Evolutionary conservation across 805 yeast species (phyloP), one percentile per base, ranked within the genome.

Genomic region (Ogataea saltuana): DNA sequence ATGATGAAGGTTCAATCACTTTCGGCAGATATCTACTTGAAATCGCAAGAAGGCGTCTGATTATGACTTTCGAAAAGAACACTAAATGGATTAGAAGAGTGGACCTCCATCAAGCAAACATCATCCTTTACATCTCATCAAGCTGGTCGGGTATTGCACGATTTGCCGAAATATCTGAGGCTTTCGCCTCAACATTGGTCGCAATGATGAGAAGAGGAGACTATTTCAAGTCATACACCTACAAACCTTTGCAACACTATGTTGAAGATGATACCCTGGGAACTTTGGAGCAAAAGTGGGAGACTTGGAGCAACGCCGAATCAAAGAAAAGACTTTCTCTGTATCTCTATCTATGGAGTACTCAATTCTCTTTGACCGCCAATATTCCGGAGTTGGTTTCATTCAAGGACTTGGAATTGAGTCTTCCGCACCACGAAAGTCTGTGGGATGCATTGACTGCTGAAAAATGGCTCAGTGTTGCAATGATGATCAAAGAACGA

Each of bases 81-180:
- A 42, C 30, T 11, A n/a, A 19, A 4, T 19, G 38, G 26, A 42
- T 42, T 17, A 23, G 45, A 26, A 13, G 12, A 12, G 27, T 42
- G n/a, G 41, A 42, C 8, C 29, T 42, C 9, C 45, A 42, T 20
- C 45, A 42, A 16, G 45, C 45, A 2, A 42, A 33, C 32, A 33
- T 31, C 11, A 42, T 42, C 17, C 18, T 42, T 9, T 42, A 42
- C 26, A 36, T 42, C 8, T 15, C 41, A 3, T 23, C 31, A 4
- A 42, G 45, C 33, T 42, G 45, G 45, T 42, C 45, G n/a, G 45
- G 45, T n/a, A 31, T 42, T n/a, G 31, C 45, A n/a, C 18, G 45
- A 16, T 35, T 21, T 36, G 45, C 45, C 3, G 45, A 42, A 18
- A 36, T 42, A 6, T 29, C 45, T 4, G 45, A 42, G 22, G 45